A percentile compares a stretch with the other conserved stretches of the same genome.
Conservation (phyloP, 371 early-diverging fungal genomes). For the Mucor irregularis region DNA sequence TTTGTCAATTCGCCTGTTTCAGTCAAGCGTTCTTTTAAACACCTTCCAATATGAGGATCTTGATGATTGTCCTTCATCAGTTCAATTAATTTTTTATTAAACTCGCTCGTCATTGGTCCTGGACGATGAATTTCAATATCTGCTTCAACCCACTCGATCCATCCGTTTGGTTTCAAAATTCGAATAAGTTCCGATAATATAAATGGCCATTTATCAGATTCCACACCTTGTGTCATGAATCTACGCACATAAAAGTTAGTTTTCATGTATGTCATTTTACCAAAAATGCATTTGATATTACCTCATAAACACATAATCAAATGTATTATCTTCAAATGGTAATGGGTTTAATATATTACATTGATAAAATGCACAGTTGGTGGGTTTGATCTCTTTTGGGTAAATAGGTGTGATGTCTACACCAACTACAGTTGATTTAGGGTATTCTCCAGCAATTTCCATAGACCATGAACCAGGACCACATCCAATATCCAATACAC, state of each 20-base stretch:
- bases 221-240: slow-evolving; percentile 38
- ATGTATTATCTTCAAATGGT: slow-evolving; percentile 43
- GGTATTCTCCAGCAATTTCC: slow-evolving; percentile 62
- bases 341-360: slow-evolving; percentile 32
- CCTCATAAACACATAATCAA: slow-evolving; percentile 55
- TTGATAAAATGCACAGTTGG: slow-evolving; percentile 46
- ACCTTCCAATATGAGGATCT: slow-evolving; percentile 35
- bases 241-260: too few species aligned
- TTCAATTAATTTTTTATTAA: slow-evolving; percentile 27
- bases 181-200: slow-evolving; percentile 39
- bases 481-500: slow-evolving; percentile 55
- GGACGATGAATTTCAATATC: slow-evolving; percentile 43
- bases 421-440: slow-evolving; percentile 55
- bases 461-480: slow-evolving; percentile 62
- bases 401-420: slow-evolving; percentile 43
- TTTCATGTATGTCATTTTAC: too few species aligned
- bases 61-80: slow-evolving; percentile 29
- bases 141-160: slow-evolving; percentile 45
- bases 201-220: slow-evolving; percentile 28
- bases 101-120: slow-evolving; percentile 40
- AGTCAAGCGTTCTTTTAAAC: slow-evolving; percentile 27
- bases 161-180: slow-evolving; percentile 46
- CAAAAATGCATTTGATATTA: too few species aligned
- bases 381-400: slow-evolving; percentile 43
- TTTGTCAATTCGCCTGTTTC: slow-evolving; percentile 20